These are phyloP conservation scores for Posidonia australis DNA, from an alignment of 106 monocot genomes.

Conservation along the genomic window DNA sequence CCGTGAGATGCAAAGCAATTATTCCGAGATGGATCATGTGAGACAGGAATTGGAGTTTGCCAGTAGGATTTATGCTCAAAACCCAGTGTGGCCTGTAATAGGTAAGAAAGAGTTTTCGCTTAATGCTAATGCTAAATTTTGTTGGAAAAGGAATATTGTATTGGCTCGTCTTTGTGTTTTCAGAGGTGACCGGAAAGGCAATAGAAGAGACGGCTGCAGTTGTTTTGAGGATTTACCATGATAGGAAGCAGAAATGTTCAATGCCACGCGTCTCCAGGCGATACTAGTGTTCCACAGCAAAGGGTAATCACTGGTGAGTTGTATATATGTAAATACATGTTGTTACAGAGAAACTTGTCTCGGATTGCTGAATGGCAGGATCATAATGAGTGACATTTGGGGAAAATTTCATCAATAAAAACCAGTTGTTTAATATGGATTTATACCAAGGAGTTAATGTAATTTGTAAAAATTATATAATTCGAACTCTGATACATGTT, in stretches of 20 bases:
- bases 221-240: slow-evolving; percentile 65
- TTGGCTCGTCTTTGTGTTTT: slow-evolving; percentile 7
- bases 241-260: slow-evolving; percentile 53
- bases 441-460: no score
- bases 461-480: no score
- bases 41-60: slow-evolving; percentile 59
- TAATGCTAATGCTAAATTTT: neutral
- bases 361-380: no score
- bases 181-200: slow-evolving; percentile 87
- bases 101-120: slow-evolving; percentile 24
- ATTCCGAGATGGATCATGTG: slow-evolving; percentile 85
- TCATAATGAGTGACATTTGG: no score
- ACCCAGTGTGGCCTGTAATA: slow-evolving; percentile 81
- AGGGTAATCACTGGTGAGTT: no score
- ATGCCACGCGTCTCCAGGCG: slow-evolving; percentile 73
- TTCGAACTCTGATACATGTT: no score
- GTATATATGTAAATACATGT: no score
- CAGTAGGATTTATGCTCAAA: slow-evolving; percentile 44
- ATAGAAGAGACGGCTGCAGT: slow-evolving; percentile 91
- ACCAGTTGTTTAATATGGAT: no score
- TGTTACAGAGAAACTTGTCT: no score
- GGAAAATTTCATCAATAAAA: no score
- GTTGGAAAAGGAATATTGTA: neutral
- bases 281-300: slow-evolving; percentile 22
- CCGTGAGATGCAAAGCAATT: slow-evolving; percentile 41